phyloP scores from a whole-genome alignment of 176 grass and related monocot species.

The barley (Hordeum vulgare) region DNA sequence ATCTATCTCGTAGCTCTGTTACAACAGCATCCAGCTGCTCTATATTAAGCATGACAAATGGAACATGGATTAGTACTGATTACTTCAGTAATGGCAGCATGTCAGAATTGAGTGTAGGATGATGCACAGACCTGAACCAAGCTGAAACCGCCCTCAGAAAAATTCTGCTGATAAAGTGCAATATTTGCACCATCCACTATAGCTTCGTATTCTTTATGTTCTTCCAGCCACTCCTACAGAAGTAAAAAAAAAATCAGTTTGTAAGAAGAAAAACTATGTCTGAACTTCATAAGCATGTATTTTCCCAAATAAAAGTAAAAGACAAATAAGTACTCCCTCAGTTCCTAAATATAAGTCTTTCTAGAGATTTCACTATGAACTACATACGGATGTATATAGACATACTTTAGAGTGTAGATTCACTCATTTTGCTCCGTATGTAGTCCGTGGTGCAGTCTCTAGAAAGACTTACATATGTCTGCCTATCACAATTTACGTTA shows the following conservation, averaged over 20 bases:
- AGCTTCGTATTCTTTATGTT: slow-evolving; percentile 40
- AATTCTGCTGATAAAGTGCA: slow-evolving; percentile 95
- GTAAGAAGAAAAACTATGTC: not conserved
- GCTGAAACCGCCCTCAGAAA: slow-evolving; percentile 75
- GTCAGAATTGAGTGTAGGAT: not conserved
- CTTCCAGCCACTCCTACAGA: slow-evolving; percentile 75
- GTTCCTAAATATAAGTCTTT: no score
- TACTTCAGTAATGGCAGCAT: not conserved
- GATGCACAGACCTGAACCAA: slow-evolving; percentile 66
- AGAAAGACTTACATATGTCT: no score
- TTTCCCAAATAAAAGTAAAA: not conserved
- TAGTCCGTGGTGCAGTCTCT: no score
- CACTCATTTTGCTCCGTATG: no score
- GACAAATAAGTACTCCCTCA: not conserved
- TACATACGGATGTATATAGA: no score
- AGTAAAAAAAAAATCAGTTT: not conserved
- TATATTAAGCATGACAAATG: slow-evolving; percentile 42
- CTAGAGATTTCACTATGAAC: no score
- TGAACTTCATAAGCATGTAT: not conserved
- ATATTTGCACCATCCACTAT: slow-evolving; percentile 90
- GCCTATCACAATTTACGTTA: not conserved
- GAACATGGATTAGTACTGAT: slow-evolving; percentile 12
- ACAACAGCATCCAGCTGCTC: slow-evolving; percentile 86
- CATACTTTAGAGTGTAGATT: no score
- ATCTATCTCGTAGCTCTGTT: slow-evolving; percentile 46